Conservation (phyloP, 306 rosid genomes). For the Chamaecrista fasciculata region DNA sequence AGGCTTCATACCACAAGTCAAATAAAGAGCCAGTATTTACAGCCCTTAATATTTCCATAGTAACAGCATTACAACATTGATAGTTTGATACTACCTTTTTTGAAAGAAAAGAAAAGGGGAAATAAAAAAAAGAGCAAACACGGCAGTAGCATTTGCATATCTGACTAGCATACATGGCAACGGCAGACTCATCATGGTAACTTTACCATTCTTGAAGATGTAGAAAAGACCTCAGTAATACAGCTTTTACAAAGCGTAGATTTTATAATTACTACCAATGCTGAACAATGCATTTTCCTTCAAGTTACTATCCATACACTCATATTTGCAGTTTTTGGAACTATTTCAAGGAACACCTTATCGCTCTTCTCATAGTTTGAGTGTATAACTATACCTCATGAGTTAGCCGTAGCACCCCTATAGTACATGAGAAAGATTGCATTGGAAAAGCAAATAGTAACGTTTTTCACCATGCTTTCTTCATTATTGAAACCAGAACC, state of each 20-base stretch:
- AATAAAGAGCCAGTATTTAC: constrained; percentile 1
- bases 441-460: background rate
- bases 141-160: constrained; percentile 12
- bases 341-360: background rate
- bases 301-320: background rate
- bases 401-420: no score
- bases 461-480: background rate
- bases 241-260: background rate
- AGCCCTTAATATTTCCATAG: background rate
- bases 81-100: no score
- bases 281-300: background rate
- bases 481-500: background rate
- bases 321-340: constrained; percentile 1
- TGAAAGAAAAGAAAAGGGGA: background rate
- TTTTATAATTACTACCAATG: background rate
- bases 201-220: background rate
- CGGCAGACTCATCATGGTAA: background rate
- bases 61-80: no score
- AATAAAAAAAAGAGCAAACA: no score
- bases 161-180: constrained; percentile 7
- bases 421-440: background rate
- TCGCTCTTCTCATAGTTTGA: background rate
- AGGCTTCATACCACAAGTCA: constrained; percentile 21
- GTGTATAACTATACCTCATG: background rate
- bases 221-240: background rate